Base-by-base conservation (phyloP, 768 basidiomycete genomes). In the Tricholoma saponaceum region DNA sequence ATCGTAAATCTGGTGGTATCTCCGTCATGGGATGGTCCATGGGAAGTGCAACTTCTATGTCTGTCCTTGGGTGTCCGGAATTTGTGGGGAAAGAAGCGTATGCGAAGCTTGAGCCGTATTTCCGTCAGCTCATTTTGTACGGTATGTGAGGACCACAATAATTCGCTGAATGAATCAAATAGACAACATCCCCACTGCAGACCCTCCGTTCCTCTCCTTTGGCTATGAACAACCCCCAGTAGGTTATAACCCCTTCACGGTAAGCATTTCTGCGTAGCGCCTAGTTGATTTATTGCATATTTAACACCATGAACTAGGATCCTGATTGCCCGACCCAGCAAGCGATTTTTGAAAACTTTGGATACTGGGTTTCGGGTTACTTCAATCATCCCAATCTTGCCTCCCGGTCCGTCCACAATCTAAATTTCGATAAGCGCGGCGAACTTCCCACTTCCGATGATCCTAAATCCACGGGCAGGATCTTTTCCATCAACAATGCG, bases 21-120 rank as follows among this genome's bases (percentile, higher is more conserved):
- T 65, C 69, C 4, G 39, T 76, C 12, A 55, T 74, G 62, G 76
- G 75, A 16, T 78, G 76, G 76, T 75, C 75, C 9, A 59, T 71
- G 35, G 77, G 76, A 0, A 63, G 55, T 18, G 59, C 66, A n/a
- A 66, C 66, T 3, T 49, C 62, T 4, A 62, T 74, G 25, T 32
- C 71, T 20, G 50, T 76, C 7, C 64, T 76, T 20, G 65, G 63
- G 0, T 58, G 70, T 35, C 63, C 62, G 1, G 28, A 53, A 2
- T 51, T 66, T 22, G 57, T 77, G 26, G 52, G 65, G 1, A 12
- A 41, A n/a, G 64, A 61, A 23, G 7, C 62, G 1, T 68, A 70
- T 43, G 52, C 58, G 16, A 26, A 59, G 1, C 50, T 77, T 4
- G 67, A 66, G 58, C 60, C 61, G 12, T 74, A 76, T 58, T 23